A percentile compares a stretch with the other conserved stretches of the same genome.
phyloP scores from a whole-genome alignment of 306 rosid genomes.

The Sicyos baderoa region DNA sequence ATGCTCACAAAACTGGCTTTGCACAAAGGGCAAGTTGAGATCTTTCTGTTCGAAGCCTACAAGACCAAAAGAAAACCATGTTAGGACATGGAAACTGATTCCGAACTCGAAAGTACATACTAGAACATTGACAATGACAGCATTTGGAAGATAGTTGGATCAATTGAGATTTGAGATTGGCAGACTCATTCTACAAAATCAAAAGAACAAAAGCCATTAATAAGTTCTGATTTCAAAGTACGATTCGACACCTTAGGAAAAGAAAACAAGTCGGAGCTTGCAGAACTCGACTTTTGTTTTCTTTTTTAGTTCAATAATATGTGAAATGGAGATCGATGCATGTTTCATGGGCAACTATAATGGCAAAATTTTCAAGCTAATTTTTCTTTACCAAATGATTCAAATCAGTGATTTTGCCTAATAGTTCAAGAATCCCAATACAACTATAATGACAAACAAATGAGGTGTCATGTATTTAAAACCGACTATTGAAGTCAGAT shows the following conservation, averaged over 20 bases:
- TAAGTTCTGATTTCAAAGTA: not conserved
- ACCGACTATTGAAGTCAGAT: no score
- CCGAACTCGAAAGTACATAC: not conserved
- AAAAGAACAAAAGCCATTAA: not conserved
- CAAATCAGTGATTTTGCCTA: not conserved
- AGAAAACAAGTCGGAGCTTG: not conserved
- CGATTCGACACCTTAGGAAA: not conserved
- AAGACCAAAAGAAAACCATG: slow-evolving; percentile 24
- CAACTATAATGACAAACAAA: not conserved
- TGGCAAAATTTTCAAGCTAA: not conserved
- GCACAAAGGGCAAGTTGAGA: slow-evolving; percentile 80
- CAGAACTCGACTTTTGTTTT: not conserved
- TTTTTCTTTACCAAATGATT: not conserved
- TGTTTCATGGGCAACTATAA: not conserved
- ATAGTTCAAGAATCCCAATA: not conserved
- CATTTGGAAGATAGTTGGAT: not conserved
- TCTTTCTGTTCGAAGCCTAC: slow-evolving; percentile 49
- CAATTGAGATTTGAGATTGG: not conserved
- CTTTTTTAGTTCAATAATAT: no score
- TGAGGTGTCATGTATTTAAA: not conserved
- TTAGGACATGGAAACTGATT: slow-evolving; percentile 25
- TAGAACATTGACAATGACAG: not conserved
- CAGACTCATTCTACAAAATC: no score
- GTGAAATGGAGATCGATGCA: no score
- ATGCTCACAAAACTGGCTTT: slow-evolving; percentile 53